These are phyloP conservation scores for Pleodorina starrii DNA, from an alignment of 139 green algal genomes.

Conservation along the genomic window DNA sequence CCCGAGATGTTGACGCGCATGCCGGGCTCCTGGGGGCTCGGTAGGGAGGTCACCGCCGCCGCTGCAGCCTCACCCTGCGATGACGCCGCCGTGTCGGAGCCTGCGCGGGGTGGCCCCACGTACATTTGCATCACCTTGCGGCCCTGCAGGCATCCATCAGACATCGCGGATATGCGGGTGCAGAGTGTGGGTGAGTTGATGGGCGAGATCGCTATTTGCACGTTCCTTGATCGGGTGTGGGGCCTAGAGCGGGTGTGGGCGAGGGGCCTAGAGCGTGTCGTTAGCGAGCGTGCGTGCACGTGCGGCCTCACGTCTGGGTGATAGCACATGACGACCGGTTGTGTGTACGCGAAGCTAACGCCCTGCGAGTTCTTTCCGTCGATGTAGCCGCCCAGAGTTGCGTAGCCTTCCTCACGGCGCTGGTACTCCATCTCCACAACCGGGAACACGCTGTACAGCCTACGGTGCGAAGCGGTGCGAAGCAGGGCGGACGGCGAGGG, in stretches of 20 bases:
- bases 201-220: too few species aligned
- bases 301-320: constrained; percentile 50
- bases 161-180: too few species aligned
- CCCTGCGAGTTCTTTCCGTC: constrained; percentile 68
- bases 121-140: constrained; percentile 65
- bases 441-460: constrained; percentile 69
- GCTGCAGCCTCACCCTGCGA: background rate
- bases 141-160: too few species aligned
- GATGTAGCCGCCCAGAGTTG: constrained; percentile 72
- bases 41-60: constrained; percentile 28
- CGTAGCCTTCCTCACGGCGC: constrained; percentile 73
- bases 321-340: constrained; percentile 81
- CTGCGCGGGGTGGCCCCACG: background rate
- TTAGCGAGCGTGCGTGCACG: too few species aligned
- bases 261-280: too few species aligned
- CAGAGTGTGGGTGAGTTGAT: too few species aligned
- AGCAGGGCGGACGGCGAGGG: too few species aligned
- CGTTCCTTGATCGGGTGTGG: too few species aligned
- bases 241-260: too few species aligned
- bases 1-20: constrained; percentile 64
- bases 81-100: background rate
- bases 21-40: background rate
- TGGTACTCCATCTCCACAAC: constrained; percentile 72
- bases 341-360: constrained; percentile 64
- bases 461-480: background rate